These are phyloP conservation scores for Colletotrichum tamarilloi DNA, from an alignment of 2,329 filamentous ascomycete genomes.

Conservation along the genomic window DNA sequence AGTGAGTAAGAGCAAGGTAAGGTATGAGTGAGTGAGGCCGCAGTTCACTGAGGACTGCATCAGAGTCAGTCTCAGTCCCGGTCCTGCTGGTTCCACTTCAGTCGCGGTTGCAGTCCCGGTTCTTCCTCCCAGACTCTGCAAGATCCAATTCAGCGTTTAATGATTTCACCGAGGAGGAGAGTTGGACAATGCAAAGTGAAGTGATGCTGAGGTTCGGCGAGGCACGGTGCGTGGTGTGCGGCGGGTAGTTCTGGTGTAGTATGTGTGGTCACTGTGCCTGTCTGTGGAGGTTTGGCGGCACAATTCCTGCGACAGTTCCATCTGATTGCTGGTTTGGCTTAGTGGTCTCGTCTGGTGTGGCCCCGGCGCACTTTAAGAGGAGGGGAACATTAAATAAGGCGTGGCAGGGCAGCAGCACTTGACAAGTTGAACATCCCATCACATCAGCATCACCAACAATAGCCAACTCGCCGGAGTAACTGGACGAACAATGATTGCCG, in stretches of 20 bases:
- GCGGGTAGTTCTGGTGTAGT: background rate
- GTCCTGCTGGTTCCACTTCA: background rate
- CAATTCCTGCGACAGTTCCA: background rate
- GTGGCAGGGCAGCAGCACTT: background rate
- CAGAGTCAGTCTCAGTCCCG: background rate
- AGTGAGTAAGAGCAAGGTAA: background rate
- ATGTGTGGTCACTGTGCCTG: no score
- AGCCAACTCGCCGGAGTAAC: constrained; percentile 3
- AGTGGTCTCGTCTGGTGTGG: background rate
- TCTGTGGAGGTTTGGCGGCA: background rate
- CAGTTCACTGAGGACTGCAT: background rate
- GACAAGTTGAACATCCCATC: background rate
- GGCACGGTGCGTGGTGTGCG: background rate
- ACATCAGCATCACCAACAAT: background rate
- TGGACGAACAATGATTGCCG: background rate
- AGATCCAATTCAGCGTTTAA: background rate
- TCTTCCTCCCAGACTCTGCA: background rate
- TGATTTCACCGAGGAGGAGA: background rate
- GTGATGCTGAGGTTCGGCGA: background rate
- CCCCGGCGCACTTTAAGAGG: background rate
- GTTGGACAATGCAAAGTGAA: background rate
- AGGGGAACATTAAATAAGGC: background rate
- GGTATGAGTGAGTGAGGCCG: no score
- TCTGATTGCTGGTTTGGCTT: constrained; percentile 1
- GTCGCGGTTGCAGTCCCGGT: background rate